Conservation (phyloP, 495 filamentous ascomycete species). For the Tuber indicum region DNA sequence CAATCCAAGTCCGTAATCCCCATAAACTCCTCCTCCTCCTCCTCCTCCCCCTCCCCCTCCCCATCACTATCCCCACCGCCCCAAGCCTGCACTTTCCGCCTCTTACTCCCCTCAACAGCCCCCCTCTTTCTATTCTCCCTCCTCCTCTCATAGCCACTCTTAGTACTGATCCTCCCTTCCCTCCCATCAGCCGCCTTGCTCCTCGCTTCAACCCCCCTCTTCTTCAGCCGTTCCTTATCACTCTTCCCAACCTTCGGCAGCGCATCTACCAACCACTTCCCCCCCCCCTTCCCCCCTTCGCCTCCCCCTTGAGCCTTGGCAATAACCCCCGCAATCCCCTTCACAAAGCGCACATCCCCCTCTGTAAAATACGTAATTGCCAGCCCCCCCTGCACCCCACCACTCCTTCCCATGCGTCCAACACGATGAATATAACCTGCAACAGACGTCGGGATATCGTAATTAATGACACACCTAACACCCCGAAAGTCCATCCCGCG, state of each 20-base stretch:
- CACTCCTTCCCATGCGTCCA: constrained; percentile 74
- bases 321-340: constrained; percentile 88
- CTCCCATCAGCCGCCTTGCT: constrained; percentile 47
- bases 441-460: constrained; percentile 76
- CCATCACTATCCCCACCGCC: constrained; percentile 42
- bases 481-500: constrained; percentile 89
- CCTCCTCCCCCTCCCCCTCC: constrained; percentile 42
- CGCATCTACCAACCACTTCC: constrained; percentile 83
- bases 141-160: constrained; percentile 79
- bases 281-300: constrained; percentile 50
- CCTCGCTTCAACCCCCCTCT: constrained; percentile 71
- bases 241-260: constrained; percentile 76
- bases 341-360: constrained; percentile 84
- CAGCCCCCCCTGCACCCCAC: constrained; percentile 80
- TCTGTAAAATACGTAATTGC: constrained; percentile 92
- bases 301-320: constrained; percentile 60
- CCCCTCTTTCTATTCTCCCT: constrained; percentile 68
- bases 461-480: constrained; percentile 90
- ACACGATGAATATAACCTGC: constrained; percentile 88
- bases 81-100: constrained; percentile 48
- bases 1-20: constrained; percentile 27
- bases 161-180: constrained; percentile 69
- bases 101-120: constrained; percentile 65
- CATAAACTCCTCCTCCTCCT: constrained; percentile 41
- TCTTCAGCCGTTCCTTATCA: constrained; percentile 73